A percentile compares a stretch with the other conserved stretches of the same genome.
These are phyloP conservation scores for Syzygium jambos DNA, from an alignment of 345 rosid genomes.

Conservation along the genomic window DNA sequence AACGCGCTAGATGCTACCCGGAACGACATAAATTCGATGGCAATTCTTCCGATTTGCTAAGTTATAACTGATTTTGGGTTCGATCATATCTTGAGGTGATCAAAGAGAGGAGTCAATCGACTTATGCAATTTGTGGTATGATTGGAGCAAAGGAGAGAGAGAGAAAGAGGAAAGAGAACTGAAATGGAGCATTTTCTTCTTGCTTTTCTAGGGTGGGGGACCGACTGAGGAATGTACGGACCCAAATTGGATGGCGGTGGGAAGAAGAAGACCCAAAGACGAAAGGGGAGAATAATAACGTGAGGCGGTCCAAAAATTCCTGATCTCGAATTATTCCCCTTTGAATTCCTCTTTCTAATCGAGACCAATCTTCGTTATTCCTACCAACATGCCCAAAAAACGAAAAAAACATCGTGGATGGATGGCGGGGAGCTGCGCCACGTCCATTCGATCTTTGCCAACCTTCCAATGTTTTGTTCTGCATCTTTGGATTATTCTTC, in stretches of 20 bases:
- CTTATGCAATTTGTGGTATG: background rate
- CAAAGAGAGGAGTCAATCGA: background rate
- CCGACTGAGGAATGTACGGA: background rate
- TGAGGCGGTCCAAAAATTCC: background rate
- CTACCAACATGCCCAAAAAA: background rate
- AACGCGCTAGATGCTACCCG: background rate
- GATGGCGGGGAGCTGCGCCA: background rate
- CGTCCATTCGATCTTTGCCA: background rate
- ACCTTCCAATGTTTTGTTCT: background rate
- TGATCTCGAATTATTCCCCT: background rate
- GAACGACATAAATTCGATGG: background rate
- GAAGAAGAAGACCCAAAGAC: background rate
- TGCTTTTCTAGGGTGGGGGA: background rate
- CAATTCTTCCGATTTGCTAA: background rate
- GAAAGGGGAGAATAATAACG: background rate
- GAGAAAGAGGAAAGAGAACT: background rate
- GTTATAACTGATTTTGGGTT: background rate
- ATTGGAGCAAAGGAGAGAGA: slow-evolving; percentile 2
- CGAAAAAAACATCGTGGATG: background rate
- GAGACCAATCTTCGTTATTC: background rate
- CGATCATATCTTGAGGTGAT: background rate
- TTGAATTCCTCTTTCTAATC: background rate
- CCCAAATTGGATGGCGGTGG: background rate
- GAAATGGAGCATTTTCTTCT: background rate
- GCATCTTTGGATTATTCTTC: background rate